A percentile compares a stretch with the other conserved stretches of the same genome.
phyloP scores from a whole-genome alignment of 2,329 filamentous ascomycete genomes.

The Fonsecaea multimorphosa region DNA sequence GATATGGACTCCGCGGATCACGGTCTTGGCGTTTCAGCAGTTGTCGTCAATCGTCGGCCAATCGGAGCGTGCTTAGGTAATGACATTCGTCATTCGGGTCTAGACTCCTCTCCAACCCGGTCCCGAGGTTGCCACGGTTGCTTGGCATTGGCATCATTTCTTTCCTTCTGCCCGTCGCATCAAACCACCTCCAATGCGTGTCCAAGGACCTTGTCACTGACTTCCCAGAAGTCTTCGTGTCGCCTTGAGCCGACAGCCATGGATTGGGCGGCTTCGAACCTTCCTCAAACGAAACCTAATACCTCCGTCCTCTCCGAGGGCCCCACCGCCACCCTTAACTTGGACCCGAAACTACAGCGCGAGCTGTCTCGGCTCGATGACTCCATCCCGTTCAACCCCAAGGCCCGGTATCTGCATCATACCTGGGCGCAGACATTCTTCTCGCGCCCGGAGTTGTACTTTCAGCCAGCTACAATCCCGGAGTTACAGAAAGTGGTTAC shows the following conservation, averaged over 20 bases:
- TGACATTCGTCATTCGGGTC: neutral
- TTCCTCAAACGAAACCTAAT: slow-evolving; percentile 34
- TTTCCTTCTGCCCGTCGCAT: slow-evolving; percentile 23
- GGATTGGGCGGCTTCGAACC: slow-evolving; percentile 38
- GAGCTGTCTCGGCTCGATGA: slow-evolving; percentile 66
- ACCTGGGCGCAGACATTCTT: slow-evolving; percentile 96
- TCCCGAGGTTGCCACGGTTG: neutral
- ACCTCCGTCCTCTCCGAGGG: slow-evolving; percentile 13
- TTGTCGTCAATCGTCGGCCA: slow-evolving; percentile 26
- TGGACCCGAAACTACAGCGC: slow-evolving; percentile 56
- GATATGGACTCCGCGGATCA: neutral
- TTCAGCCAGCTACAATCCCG: slow-evolving; percentile 76
- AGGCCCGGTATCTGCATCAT: slow-evolving; percentile 74
- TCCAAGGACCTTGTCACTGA: slow-evolving; percentile 12
- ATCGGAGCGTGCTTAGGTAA: slow-evolving; percentile 29
- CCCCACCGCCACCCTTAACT: slow-evolving; percentile 34
- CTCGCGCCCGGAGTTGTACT: slow-evolving; percentile 86
- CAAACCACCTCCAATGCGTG: neutral
- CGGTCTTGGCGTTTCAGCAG: neutral
- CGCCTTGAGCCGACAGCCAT: slow-evolving; percentile 16
- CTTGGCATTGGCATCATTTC: slow-evolving; percentile 6
- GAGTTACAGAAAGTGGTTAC: slow-evolving; percentile 85
- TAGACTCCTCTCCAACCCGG: neutral
- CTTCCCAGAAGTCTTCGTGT: neutral
- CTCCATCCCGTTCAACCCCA: slow-evolving; percentile 76